Evolutionary conservation across 2,329 filamentous ascomycete species (phyloP).

Genomic region (Fusarium proliferatum): DNA sequence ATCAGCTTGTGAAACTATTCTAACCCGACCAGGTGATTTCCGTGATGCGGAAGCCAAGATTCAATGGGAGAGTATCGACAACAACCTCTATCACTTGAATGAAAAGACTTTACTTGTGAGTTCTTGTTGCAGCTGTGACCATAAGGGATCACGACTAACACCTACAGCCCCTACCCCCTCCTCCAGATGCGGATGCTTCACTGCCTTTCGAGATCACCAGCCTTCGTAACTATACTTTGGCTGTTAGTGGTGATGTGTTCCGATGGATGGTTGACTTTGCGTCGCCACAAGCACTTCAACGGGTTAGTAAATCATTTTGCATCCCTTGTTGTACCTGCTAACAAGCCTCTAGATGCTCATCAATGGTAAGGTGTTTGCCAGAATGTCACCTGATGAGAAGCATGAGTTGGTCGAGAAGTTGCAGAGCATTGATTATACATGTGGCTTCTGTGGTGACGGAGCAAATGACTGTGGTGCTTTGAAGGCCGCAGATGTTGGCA

Average conservation of each 20-base stretch:
- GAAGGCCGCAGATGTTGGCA: conserved; percentile 97
- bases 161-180: conserved; percentile 73
- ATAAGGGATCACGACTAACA: conserved; percentile 8
- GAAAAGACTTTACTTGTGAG: conserved; percentile 76
- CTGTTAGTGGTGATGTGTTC: conserved; percentile 93
- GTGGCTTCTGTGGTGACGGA: conserved; percentile 95
- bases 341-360: conserved; percentile 78
- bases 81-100: conserved; percentile 81
- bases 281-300: conserved; percentile 78
- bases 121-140: not conserved
- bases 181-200: conserved; percentile 80
- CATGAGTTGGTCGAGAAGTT: conserved; percentile 97
- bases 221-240: conserved; percentile 85
- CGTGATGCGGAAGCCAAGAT: conserved; percentile 79
- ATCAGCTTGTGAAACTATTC: not conserved
- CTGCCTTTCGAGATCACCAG: conserved; percentile 87
- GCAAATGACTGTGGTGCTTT: conserved; percentile 97
- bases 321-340: not conserved
- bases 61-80: conserved; percentile 95
- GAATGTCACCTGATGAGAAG: conserved; percentile 99
- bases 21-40: conserved; percentile 66
- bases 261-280: conserved; percentile 96
- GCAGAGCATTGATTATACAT: conserved; percentile 94
- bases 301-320: conserved; percentile 57
- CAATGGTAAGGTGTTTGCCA: conserved; percentile 90